Evolutionary conservation across 257 asterid species (phyloP).

Genomic region (Ehretia macrophylla): DNA sequence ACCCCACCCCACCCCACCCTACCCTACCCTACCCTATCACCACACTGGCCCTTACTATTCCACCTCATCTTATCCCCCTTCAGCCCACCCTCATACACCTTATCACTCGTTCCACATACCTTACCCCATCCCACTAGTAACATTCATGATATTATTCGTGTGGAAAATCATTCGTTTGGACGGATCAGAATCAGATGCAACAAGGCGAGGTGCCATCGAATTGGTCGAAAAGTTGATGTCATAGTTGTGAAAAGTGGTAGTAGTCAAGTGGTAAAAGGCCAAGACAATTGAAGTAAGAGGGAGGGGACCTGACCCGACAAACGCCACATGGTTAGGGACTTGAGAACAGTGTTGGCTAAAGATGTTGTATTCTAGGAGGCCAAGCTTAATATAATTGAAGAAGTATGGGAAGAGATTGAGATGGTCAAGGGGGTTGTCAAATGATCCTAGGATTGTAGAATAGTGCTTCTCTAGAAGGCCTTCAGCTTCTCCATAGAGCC

Average conservation of each 20-base stretch:
- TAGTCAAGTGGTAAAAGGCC: slow-evolving; percentile 49
- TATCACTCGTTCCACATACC: no score
- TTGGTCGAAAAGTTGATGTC: slow-evolving; percentile 63
- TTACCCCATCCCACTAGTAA: slow-evolving; percentile 16
- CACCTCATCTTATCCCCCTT: no score
- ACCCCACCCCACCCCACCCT: no score
- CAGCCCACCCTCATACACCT: no score
- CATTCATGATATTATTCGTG: slow-evolving; percentile 54
- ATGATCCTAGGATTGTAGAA: slow-evolving; percentile 43
- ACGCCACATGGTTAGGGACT: slow-evolving; percentile 42
- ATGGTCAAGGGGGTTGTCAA: slow-evolving; percentile 48
- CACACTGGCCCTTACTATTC: no score
- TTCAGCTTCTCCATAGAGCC: slow-evolving; percentile 67
- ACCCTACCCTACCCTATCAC: no score
- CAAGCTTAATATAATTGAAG: slow-evolving; percentile 66
- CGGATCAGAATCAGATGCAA: slow-evolving; percentile 42
- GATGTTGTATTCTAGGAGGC: slow-evolving; percentile 55
- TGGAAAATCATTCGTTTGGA: slow-evolving; percentile 50
- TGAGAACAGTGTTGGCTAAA: slow-evolving; percentile 30
- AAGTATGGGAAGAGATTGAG: slow-evolving; percentile 62
- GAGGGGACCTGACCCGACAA: slow-evolving; percentile 84
- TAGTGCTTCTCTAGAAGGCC: slow-evolving; percentile 61
- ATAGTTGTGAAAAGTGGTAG: slow-evolving; percentile 56
- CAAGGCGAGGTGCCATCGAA: slow-evolving; percentile 45
- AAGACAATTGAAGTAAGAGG: slow-evolving; percentile 77